Conservation (phyloP, 31 red algal genomes). For the Porphyra umbilicalis region DNA sequence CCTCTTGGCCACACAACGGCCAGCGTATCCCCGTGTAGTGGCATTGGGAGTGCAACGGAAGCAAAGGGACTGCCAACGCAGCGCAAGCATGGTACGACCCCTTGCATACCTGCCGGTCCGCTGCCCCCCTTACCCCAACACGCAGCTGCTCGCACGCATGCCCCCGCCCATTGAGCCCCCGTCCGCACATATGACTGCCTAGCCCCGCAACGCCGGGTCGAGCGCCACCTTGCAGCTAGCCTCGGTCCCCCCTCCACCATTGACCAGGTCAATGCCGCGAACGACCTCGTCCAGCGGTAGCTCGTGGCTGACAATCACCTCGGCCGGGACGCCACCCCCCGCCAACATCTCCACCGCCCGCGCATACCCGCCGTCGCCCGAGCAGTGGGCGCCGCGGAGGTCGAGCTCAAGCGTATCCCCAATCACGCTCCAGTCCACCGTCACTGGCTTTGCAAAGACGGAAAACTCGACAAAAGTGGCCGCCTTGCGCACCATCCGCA, state of each 20-base stretch:
- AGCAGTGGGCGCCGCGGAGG: constrained; percentile 55
- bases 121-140: no score
- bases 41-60: no score
- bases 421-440: constrained; percentile 63
- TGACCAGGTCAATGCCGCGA: constrained; percentile 38
- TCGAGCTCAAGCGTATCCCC: constrained; percentile 64
- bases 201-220: constrained; percentile 12
- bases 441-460: constrained; percentile 38
- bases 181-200: no score
- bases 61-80: no score
- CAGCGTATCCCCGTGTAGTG: no score
- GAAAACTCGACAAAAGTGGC: constrained; percentile 62
- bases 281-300: constrained; percentile 38
- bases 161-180: no score
- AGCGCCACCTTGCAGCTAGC: constrained; percentile 35
- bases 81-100: no score
- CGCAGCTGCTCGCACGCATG: no score
- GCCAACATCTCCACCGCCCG: constrained; percentile 44
- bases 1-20: no score
- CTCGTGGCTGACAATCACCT: constrained; percentile 47
- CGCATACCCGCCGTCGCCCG: constrained; percentile 51
- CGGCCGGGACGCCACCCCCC: constrained; percentile 28
- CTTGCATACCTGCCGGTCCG: no score
- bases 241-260: constrained; percentile 12
- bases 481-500: constrained; percentile 44